phyloP scores from a whole-genome alignment of 306 rosid species.

The Lathyrus oleraceus region DNA sequence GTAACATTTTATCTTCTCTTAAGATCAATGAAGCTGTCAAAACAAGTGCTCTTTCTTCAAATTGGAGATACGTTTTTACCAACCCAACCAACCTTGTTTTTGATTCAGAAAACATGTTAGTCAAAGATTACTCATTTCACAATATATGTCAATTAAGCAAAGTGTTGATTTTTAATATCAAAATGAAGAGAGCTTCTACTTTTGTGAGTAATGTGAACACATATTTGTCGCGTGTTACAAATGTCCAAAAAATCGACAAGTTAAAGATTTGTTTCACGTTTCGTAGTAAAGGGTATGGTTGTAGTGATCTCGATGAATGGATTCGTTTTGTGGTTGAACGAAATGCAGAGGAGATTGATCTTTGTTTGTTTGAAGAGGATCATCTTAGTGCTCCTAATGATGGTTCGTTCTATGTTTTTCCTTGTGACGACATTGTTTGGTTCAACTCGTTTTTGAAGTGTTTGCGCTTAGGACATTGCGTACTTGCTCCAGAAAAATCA shows the following conservation, averaged over 20 bases:
- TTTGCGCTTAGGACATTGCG: conserved; percentile 37
- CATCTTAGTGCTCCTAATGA: background rate
- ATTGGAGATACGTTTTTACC: conserved; percentile 29
- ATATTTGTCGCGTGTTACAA: conserved; percentile 23
- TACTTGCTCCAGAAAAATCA: conserved; percentile 24
- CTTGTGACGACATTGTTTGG: conserved; percentile 30
- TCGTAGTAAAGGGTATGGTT: background rate
- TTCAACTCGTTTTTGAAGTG: conserved; percentile 17
- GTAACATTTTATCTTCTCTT: conserved; percentile 35
- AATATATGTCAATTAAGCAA: background rate
- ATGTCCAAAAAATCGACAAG: conserved; percentile 21
- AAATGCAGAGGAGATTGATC: conserved; percentile 41
- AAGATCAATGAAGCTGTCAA: conserved; percentile 33
- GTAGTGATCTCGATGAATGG: conserved; percentile 31
- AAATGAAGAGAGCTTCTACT: background rate
- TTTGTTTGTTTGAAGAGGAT: conserved; percentile 39
- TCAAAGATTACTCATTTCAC: background rate
- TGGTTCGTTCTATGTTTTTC: conserved; percentile 28
- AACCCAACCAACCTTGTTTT: conserved; percentile 31
- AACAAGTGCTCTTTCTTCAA: conserved; percentile 36
- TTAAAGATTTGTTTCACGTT: conserved; percentile 37
- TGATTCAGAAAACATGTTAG: conserved; percentile 35
- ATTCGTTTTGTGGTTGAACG: conserved; percentile 23
- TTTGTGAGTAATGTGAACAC: conserved; percentile 10
- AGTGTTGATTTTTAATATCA: background rate